These are phyloP conservation scores for Barbarea vulgaris DNA, from an alignment of 345 rosid genomes.

Conservation along the genomic window DNA sequence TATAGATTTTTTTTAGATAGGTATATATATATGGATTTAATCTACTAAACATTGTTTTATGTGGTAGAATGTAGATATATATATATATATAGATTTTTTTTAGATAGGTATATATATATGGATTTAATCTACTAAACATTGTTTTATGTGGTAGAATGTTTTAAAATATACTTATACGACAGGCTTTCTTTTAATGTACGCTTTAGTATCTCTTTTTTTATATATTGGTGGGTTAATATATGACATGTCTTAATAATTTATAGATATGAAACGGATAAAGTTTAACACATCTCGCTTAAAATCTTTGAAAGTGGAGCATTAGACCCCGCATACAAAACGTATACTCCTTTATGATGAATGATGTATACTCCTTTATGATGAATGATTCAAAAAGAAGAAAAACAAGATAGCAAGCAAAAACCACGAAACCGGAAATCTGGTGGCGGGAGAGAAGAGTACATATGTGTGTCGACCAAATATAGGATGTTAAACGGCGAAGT, in stretches of 20 bases:
- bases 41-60: too few relatives aligned
- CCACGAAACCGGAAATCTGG: not conserved
- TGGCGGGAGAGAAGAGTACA: not conserved
- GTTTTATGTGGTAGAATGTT: not conserved
- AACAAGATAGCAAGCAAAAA: not conserved
- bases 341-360: not conserved
- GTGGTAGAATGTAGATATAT: not conserved
- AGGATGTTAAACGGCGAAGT: conserved; percentile 38
- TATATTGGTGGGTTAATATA: not conserved
- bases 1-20: too few relatives aligned
- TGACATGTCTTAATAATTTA: not conserved
- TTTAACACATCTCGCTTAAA: not conserved
- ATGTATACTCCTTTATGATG: not conserved
- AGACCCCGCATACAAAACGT: not conserved
- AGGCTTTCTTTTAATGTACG: not conserved
- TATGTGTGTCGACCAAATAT: conserved; percentile 29
- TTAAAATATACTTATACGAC: not conserved
- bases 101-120: too few relatives aligned
- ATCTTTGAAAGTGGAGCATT: not conserved
- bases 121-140: too few relatives aligned
- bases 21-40: too few relatives aligned
- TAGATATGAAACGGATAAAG: not conserved
- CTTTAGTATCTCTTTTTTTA: not conserved
- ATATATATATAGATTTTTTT: too few relatives aligned
- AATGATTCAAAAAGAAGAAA: not conserved